Evolutionary conservation across 2,329 filamentous ascomycete species (phyloP).

Genomic region (Diplocarpon rosae): DNA sequence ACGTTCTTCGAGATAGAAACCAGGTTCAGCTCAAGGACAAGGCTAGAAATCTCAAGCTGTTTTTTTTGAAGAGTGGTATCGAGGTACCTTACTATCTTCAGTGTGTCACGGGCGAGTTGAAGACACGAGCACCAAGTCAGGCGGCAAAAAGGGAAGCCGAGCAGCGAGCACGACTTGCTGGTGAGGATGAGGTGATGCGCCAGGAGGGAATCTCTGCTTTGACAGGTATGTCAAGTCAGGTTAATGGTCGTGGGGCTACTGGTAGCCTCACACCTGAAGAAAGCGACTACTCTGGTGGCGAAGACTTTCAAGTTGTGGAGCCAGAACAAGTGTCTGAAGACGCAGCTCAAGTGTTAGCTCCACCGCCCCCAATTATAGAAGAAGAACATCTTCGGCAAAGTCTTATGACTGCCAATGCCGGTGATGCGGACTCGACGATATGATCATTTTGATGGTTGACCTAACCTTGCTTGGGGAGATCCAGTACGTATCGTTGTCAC

Average conservation of each 20-base stretch:
- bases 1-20: slow-evolving; percentile 77
- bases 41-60: slow-evolving; percentile 78
- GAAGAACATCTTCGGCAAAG: slow-evolving; percentile 1
- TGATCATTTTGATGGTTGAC: too few species aligned
- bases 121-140: slow-evolving; percentile 69
- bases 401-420: slow-evolving; percentile 4
- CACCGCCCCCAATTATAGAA: neutral
- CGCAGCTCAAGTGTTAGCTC: neutral
- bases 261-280: slow-evolving; percentile 4
- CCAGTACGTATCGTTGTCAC: too few species aligned
- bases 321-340: slow-evolving; percentile 2
- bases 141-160: slow-evolving; percentile 59
- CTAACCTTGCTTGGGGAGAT: too few species aligned
- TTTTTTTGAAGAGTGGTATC: slow-evolving; percentile 83
- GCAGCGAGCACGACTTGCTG: slow-evolving; percentile 46
- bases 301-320: slow-evolving; percentile 14
- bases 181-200: slow-evolving; percentile 48
- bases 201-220: slow-evolving; percentile 50
- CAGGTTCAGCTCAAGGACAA: slow-evolving; percentile 92
- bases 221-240: slow-evolving; percentile 34
- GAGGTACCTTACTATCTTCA: slow-evolving; percentile 84
- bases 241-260: neutral
- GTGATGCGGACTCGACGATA: neutral
- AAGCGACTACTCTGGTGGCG: slow-evolving; percentile 5
- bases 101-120: slow-evolving; percentile 80